Evolutionary conservation across 225 moss, liverwort and hornwort species (phyloP), one percentile per base, ranked within the genome.

Genomic region (Thuidium tamariscinum): DNA sequence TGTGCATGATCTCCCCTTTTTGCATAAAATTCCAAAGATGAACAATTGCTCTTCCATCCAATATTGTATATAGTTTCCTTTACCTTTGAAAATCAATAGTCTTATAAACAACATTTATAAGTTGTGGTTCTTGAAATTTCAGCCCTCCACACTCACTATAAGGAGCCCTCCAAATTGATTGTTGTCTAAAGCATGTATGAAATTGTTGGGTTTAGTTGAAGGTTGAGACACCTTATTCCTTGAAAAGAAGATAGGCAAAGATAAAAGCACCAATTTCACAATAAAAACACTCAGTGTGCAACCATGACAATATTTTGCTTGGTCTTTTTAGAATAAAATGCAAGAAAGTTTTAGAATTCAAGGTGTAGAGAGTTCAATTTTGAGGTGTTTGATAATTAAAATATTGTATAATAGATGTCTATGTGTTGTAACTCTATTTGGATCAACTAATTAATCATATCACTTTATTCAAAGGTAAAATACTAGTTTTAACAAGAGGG

Each of bases 191-290:
- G 41, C 25, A 41, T 42, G 16, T 8, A 10, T 42, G 10, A 16
- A 42, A 16, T 1, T 26, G 0, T 16, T 70, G 16, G 0, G 3
- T 27, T 2, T 0, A 70, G 0, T 0, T 71, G 2, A 44, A 71
- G 16, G 16, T 0, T 16, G 2, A 27, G 1, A 5, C 5, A 27
- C 5, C 5, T 27, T 9, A 42, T 41, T 26, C 15, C 2, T 5
- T 5, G 4, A 42, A 27, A 42, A 3, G 5, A 4, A 9, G 16
- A 42, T 0, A 0, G 1, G 5, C 2, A 0, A 44, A 44, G 5
- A 16, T 16, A 44, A 6, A 27, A 44, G 0, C 27, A 71, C 9
- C 5, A 44, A 16, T 27, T 71, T 8, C 16, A 44, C 0, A 42
- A 0, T 27, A 8, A 41, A 5, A 15, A 26, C 3, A 16, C 0